Base-by-base conservation (phyloP, 768 basidiomycete genomes). In the Boletus bicolor region DNA sequence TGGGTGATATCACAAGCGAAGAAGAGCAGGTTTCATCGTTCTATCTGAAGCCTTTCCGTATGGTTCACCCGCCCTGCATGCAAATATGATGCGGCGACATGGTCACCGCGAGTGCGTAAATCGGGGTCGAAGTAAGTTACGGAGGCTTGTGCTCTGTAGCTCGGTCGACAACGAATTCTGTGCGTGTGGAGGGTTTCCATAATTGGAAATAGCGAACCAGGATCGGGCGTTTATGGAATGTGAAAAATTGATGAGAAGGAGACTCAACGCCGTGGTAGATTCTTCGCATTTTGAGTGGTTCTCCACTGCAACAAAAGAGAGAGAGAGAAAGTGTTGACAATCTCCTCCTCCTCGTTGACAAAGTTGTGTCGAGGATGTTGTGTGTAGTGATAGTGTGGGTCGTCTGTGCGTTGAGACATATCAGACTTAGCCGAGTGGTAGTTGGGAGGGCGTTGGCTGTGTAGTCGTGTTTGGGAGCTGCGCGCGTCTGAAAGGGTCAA, bases 381-480 rank as follows among this genome's bases (percentile, higher is more conserved):
- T 35, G 19, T 28, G 5, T 2, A 0, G 10, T 5, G 34, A 5
- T 3, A 21, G 15, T 4, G 19, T 15, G 4, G 26, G 41, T 51
- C 38, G 30, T 45, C 30, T 32, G n/a, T 46, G 19, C 10, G 6
- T 19, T 15, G 46, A 15, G 32, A 49, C 28, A 7, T 7, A 7
- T 5, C 6, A 30, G 45, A 39, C 36, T 21, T 52, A 56, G 62
- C 63, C 54, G 63, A 53, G 53, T 49, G 14, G 32, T 11, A 32
- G 17, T 34, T 28, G 28, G 28, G 5, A 28, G 28, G 21, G 28
- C 28, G 46, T 53, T 49, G 39, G 28, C 62, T 70, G 70, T 70
- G 68, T 70, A 66, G 70, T 48, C 62, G 59, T 70, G 69, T 71
- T 71, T 71, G 70, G 28, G 70, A 30, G 51, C 58, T 42, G 57